These are phyloP conservation scores for thale cress (Arabidopsis thaliana) DNA, from an alignment of 345 rosid species.

Conservation along the genomic window DNA sequence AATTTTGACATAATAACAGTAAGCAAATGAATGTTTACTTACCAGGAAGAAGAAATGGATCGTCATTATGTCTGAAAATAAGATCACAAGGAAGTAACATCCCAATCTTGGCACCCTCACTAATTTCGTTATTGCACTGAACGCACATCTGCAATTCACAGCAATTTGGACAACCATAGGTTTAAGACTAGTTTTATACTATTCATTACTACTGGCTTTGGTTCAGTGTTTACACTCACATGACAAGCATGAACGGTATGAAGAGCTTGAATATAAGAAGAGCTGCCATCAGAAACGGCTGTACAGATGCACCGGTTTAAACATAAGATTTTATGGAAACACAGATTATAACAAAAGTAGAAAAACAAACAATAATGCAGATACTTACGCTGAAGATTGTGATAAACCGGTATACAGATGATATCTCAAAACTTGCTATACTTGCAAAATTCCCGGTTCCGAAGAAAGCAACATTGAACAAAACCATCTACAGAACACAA, in stretches of 20 bases:
- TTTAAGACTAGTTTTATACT: slow-evolving; percentile 6
- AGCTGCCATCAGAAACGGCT: slow-evolving; percentile 98
- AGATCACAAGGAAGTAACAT: slow-evolving; percentile 91
- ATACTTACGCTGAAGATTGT: slow-evolving; percentile 92
- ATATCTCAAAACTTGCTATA: slow-evolving; percentile 99
- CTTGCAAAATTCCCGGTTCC: slow-evolving; percentile 99
- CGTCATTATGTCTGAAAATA: slow-evolving; percentile 93
- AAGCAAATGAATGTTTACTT: slow-evolving; percentile 28
- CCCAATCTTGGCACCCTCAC: slow-evolving; percentile 79
- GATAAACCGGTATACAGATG: slow-evolving; percentile 92
- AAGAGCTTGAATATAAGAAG: slow-evolving; percentile 93
- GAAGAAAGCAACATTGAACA: slow-evolving; percentile 93
- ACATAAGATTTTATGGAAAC: slow-evolving; percentile 17
- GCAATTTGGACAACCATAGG: background rate
- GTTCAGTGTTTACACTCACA: slow-evolving; percentile 62
- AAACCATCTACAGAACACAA: slow-evolving; percentile 67
- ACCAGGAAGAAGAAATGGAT: slow-evolving; percentile 98
- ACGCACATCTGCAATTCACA: slow-evolving; percentile 71
- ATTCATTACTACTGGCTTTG: background rate
- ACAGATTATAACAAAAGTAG: background rate
- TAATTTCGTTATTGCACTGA: slow-evolving; percentile 89
- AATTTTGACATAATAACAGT: too few relatives aligned
- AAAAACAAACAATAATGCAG: background rate
- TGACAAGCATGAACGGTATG: slow-evolving; percentile 95
- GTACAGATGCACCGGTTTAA: slow-evolving; percentile 38